A percentile compares a stretch with the other conserved stretches of the same genome.
Evolutionary conservation across 225 moss, liverwort and hornwort species (phyloP).

Genomic region (Pseudoscleropodium purum): DNA sequence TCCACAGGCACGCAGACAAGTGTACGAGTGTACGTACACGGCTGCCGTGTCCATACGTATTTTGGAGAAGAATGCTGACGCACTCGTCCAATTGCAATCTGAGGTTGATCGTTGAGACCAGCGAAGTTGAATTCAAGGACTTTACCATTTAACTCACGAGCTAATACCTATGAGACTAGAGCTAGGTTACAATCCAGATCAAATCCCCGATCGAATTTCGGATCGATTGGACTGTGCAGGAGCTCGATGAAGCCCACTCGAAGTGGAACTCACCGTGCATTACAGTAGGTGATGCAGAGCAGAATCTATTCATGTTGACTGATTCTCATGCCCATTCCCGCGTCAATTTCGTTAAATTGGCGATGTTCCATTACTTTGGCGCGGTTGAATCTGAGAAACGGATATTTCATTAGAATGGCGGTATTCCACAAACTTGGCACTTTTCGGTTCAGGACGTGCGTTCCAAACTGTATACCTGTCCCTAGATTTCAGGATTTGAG

Average conservation of each 20-base stretch:
- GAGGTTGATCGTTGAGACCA: not conserved
- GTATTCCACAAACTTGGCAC: too few relatives aligned
- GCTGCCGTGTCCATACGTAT: too few relatives aligned
- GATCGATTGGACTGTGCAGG: not conserved
- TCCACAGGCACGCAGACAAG: too few relatives aligned
- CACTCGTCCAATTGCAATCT: not conserved
- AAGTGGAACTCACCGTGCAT: slow-evolving; percentile 16
- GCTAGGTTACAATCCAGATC: not conserved
- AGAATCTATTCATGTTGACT: not conserved
- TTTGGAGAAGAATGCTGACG: not conserved
- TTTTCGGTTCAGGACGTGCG: too few relatives aligned
- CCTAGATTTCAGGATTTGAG: too few relatives aligned
- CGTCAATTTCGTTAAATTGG: not conserved
- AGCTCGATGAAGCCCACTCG: slow-evolving; percentile 2
- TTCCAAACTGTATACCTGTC: too few relatives aligned
- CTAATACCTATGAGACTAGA: not conserved
- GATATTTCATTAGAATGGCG: too few relatives aligned
- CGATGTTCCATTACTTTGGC: not conserved
- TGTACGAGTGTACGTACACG: not conserved
- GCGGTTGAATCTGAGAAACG: not conserved
- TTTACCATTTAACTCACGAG: too few relatives aligned
- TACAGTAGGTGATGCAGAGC: not conserved
- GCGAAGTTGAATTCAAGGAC: not conserved
- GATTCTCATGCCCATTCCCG: not conserved
- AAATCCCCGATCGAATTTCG: not conserved